Evolutionary conservation across 2,329 filamentous ascomycete species (phyloP).

Genomic region (Tolypocladium tropicale): DNA sequence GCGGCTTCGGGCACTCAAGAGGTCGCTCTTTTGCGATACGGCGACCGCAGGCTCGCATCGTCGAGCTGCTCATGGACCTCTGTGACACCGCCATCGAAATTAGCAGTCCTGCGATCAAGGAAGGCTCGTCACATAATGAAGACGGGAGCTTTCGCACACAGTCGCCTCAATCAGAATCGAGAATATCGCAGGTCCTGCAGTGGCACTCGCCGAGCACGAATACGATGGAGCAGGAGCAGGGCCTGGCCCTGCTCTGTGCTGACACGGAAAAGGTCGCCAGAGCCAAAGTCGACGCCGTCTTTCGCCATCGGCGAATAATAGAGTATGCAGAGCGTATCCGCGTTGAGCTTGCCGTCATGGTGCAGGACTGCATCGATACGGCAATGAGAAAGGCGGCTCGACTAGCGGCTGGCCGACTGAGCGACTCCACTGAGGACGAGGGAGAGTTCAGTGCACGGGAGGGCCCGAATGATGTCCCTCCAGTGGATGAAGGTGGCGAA

Average conservation of each 20-base stretch:
- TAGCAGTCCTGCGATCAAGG: conserved; percentile 87
- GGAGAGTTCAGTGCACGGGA: conserved; percentile 29
- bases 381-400: conserved; percentile 82
- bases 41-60: conserved; percentile 81
- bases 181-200: conserved; percentile 86
- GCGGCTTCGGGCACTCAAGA: conserved; percentile 69
- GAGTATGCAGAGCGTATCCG: conserved; percentile 95
- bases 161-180: conserved; percentile 90
- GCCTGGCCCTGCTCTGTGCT: conserved; percentile 73
- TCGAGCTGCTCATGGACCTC: conserved; percentile 87
- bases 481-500: conserved; percentile 11
- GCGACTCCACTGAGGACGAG: conserved; percentile 60
- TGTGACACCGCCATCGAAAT: conserved; percentile 95
- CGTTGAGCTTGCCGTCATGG: conserved; percentile 82
- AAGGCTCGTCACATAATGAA: conserved; percentile 51
- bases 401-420: conserved; percentile 76
- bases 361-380: conserved; percentile 91
- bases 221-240: conserved; percentile 87
- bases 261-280: conserved; percentile 81
- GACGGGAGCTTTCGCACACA: conserved; percentile 79
- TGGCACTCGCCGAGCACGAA: conserved; percentile 94
- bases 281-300: conserved; percentile 85
- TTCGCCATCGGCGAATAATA: conserved; percentile 83
- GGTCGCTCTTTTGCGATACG: conserved; percentile 85
- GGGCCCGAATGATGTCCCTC: conserved; percentile 5